A percentile compares a stretch with the other conserved stretches of the same genome.
Evolutionary conservation across 768 basidiomycete genomes (phyloP).

Genomic region (Gelatoporia subvermispora): DNA sequence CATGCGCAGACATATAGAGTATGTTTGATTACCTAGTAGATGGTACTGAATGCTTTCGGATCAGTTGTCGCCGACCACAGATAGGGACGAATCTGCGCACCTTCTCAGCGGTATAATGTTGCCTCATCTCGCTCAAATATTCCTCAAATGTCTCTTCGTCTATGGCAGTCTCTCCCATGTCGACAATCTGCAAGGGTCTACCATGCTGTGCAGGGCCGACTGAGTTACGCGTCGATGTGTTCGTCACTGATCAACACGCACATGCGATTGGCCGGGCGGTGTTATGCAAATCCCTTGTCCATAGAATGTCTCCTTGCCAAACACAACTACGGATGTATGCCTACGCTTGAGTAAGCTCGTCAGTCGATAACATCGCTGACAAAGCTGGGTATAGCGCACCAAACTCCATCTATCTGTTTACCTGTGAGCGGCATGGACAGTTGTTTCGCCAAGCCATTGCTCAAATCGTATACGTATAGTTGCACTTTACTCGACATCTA

Average conservation of each 20-base stretch:
- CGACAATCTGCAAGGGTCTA: conserved; percentile 58
- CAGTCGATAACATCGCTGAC: conserved; percentile 1
- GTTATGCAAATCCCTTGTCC: conserved; percentile 79
- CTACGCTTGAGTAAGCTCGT: conserved; percentile 33
- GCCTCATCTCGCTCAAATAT: conserved; percentile 68
- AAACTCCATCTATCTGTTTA: conserved; percentile 88
- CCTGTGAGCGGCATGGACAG: conserved; percentile 81
- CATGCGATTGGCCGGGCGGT: conserved; percentile 77
- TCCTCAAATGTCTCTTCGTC: conserved; percentile 85
- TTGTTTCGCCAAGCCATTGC: conserved; percentile 76
- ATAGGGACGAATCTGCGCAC: conserved; percentile 34
- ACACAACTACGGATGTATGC: conserved; percentile 93
- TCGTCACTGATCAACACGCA: conserved; percentile 29
- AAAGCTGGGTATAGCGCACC: conserved; percentile 41
- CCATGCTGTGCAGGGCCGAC: conserved; percentile 53
- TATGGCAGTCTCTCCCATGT: conserved; percentile 75
- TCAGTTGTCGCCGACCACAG: not conserved
- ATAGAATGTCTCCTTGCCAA: conserved; percentile 83
- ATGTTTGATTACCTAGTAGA: conserved; percentile 53
- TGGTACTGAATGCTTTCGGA: conserved; percentile 58
- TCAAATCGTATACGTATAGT: conserved; percentile 90
- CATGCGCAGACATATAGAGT: not conserved
- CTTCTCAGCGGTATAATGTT: conserved; percentile 87
- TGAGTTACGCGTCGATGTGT: not conserved
- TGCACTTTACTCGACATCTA: conserved; percentile 43